Evolutionary conservation across 345 rosid genomes (phyloP).

Genomic region (Brassica juncea): DNA sequence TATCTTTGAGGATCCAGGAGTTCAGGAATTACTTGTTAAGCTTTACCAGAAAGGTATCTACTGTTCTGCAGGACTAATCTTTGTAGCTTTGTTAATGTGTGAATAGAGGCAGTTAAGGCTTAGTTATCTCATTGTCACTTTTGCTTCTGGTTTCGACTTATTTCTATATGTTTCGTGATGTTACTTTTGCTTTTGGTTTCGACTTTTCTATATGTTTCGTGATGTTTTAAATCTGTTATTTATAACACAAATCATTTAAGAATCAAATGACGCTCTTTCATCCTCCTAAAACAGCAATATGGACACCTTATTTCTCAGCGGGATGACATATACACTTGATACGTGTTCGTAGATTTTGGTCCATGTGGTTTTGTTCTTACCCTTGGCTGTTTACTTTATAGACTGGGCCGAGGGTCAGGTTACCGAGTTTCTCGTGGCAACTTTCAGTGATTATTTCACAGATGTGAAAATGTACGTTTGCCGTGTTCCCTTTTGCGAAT

Average conservation of each 20-base stretch:
- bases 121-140: not conserved
- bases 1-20: conserved; percentile 99
- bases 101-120: not conserved
- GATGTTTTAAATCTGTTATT: not conserved
- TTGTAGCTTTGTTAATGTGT: not conserved
- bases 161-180: not conserved
- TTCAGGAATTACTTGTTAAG: conserved; percentile 86
- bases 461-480: conserved; percentile 91
- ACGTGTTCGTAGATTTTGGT: not conserved
- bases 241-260: not conserved
- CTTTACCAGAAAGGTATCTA: conserved; percentile 85
- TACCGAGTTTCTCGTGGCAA: conserved; percentile 89
- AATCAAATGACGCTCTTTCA: not conserved
- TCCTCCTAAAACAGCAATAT: conserved; percentile 7
- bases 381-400: conserved; percentile 45
- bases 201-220: not conserved
- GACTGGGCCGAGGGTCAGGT: conserved; percentile 98
- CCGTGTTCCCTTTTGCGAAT: not conserved
- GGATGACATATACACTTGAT: conserved; percentile 12
- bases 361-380: conserved; percentile 22
- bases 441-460: conserved; percentile 91
- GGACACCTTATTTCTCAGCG: not conserved
- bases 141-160: not conserved
- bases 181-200: too few species aligned
- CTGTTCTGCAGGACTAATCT: conserved; percentile 2